Conservation (phyloP, 176 grass and related monocot species). For the Zoysia japonica region DNA sequence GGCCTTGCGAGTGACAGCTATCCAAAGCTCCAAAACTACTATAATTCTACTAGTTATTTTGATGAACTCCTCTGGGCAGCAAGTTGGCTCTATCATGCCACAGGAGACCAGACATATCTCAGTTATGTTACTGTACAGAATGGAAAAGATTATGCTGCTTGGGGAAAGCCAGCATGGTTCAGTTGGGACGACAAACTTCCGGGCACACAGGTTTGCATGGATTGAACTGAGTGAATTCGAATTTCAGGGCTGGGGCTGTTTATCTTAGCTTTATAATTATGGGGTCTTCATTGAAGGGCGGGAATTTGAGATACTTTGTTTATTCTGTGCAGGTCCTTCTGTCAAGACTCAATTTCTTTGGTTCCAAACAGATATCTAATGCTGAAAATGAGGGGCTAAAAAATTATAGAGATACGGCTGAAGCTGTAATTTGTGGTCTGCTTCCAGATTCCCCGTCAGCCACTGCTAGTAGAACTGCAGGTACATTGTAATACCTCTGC, state of each 20-base stretch:
- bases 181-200: slow-evolving; percentile 98
- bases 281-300: slow-evolving; percentile 13
- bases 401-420: slow-evolving; percentile 85
- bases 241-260: slow-evolving; percentile 1
- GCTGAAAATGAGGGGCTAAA: slow-evolving; percentile 79
- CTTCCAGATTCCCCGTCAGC: slow-evolving; percentile 96
- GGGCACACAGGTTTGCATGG: slow-evolving; percentile 75
- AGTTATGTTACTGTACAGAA: slow-evolving; percentile 89
- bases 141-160: slow-evolving; percentile 77
- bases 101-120: slow-evolving; percentile 87
- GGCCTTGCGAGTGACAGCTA: slow-evolving; percentile 70
- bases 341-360: slow-evolving; percentile 91
- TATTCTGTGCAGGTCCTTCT: slow-evolving; percentile 72
- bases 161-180: slow-evolving; percentile 97
- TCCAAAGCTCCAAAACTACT: slow-evolving; percentile 73
- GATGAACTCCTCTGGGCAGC: slow-evolving; percentile 96
- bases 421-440: slow-evolving; percentile 88
- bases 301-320: slow-evolving; percentile 33
- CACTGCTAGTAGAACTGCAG: slow-evolving; percentile 80
- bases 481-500: slow-evolving; percentile 43
- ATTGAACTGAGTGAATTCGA: slow-evolving; percentile 6
- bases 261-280: not conserved
- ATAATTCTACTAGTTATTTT: slow-evolving; percentile 80
- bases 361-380: slow-evolving; percentile 78
- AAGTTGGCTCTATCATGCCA: slow-evolving; percentile 99